Evolutionary conservation across 2,329 filamentous ascomycete species (phyloP).

Genomic region (Stylonectria norvegica): DNA sequence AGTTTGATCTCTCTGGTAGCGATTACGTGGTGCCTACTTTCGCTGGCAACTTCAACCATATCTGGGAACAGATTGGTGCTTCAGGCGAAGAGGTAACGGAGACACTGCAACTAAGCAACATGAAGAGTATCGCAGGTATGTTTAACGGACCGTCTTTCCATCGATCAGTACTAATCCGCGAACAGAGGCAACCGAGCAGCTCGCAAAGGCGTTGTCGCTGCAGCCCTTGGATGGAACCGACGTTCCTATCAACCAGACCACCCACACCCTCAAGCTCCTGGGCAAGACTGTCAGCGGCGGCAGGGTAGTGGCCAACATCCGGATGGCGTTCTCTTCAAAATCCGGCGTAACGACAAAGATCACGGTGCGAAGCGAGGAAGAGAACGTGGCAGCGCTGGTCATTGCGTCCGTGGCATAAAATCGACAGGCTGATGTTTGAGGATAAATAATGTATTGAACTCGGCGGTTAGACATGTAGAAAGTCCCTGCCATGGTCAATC

Average conservation of each 20-base stretch:
- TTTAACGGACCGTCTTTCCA: slow-evolving; percentile 15
- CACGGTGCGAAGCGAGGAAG: slow-evolving; percentile 85
- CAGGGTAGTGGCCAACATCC: slow-evolving; percentile 78
- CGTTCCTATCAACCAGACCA: slow-evolving; percentile 80
- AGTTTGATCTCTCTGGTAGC: slow-evolving; percentile 84
- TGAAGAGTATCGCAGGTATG: slow-evolving; percentile 90
- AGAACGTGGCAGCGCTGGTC: slow-evolving; percentile 80
- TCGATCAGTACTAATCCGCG: not conserved
- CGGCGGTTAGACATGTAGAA: slow-evolving; percentile 28
- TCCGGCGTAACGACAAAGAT: slow-evolving; percentile 96
- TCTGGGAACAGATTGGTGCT: slow-evolving; percentile 93
- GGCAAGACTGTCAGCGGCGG: slow-evolving; percentile 93
- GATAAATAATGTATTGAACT: slow-evolving; percentile 34
- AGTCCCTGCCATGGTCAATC: slow-evolving; percentile 11
- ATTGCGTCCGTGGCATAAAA: slow-evolving; percentile 77
- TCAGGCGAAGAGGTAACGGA: slow-evolving; percentile 86
- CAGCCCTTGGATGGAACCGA: slow-evolving; percentile 95
- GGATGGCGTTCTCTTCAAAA: slow-evolving; percentile 93
- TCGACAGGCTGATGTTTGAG: slow-evolving; percentile 34
- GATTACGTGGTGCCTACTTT: slow-evolving; percentile 95
- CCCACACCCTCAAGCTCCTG: slow-evolving; percentile 91
- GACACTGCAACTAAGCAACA: slow-evolving; percentile 80
- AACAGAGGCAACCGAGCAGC: slow-evolving; percentile 85
- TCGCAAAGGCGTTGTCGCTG: slow-evolving; percentile 80
- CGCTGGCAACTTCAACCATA: slow-evolving; percentile 89